Conservation (phyloP, 306 rosid species). For the Acacia crassicarpa region DNA sequence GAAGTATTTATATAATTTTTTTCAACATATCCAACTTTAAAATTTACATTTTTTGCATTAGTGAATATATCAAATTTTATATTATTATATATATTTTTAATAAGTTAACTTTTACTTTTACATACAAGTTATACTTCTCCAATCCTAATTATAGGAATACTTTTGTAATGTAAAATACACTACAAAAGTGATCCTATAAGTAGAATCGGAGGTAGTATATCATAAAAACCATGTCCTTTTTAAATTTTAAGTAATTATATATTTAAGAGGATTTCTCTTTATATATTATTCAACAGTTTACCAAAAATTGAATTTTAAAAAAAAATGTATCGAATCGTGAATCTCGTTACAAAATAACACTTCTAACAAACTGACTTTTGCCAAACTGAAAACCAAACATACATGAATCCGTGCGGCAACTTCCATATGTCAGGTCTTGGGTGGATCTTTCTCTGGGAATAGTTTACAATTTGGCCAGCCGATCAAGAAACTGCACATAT, state of each 20-base stretch:
- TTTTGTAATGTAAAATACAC: too few relatives aligned
- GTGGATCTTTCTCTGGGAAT: constrained; percentile 47
- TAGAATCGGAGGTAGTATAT: too few relatives aligned
- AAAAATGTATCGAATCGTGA: too few relatives aligned
- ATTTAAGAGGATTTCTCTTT: too few relatives aligned
- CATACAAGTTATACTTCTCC: too few relatives aligned
- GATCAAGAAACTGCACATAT: background rate
- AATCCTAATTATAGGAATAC: too few relatives aligned
- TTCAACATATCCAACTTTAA: background rate
- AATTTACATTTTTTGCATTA: background rate
- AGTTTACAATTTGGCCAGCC: constrained; percentile 34
- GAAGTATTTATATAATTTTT: too few relatives aligned
- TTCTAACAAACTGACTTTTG: background rate
- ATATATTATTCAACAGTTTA: background rate
- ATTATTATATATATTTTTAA: background rate
- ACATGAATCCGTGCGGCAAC: background rate
- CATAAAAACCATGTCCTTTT: too few relatives aligned
- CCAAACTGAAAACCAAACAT: too few relatives aligned
- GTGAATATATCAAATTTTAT: background rate
- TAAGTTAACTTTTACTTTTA: background rate
- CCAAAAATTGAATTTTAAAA: background rate
- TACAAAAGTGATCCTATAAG: too few relatives aligned
- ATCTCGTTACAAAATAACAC: background rate
- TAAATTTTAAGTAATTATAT: too few relatives aligned
- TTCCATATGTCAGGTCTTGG: background rate